Percentiles rank a stretch among this genome's conserved stretches.
Evolutionary conservation across 768 basidiomycete species (phyloP).

Genomic region (Leccinum fibrillosum): DNA sequence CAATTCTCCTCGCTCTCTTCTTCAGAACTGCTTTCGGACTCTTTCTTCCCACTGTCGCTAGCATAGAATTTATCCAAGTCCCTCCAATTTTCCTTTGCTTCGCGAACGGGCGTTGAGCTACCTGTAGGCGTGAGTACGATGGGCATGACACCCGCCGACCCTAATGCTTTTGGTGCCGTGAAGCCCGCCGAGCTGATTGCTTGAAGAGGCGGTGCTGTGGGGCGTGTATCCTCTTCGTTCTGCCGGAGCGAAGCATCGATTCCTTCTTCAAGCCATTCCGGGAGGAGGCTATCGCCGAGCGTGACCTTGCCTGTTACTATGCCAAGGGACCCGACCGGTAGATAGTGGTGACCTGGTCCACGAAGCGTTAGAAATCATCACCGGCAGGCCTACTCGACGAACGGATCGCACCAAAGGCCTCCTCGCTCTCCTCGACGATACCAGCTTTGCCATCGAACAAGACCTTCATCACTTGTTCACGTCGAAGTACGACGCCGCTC

Average conservation of each 20-base stretch:
- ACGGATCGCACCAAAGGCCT: slow-evolving; percentile 30
- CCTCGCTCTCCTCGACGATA: slow-evolving; percentile 38
- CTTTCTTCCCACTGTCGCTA: slow-evolving; percentile 34
- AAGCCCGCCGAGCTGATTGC: slow-evolving; percentile 41
- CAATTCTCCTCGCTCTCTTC: slow-evolving; percentile 33
- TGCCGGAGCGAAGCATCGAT: slow-evolving; percentile 78
- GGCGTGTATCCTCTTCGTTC: slow-evolving; percentile 50
- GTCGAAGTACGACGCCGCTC: slow-evolving; percentile 72
- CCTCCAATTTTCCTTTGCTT: slow-evolving; percentile 45
- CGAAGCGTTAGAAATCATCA: slow-evolving; percentile 2
- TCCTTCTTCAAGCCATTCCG: slow-evolving; percentile 87
- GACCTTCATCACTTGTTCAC: slow-evolving; percentile 78
- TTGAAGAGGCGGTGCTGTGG: slow-evolving; percentile 28
- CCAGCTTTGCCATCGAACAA: slow-evolving; percentile 73
- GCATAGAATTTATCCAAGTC: slow-evolving; percentile 80
- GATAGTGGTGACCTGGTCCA: slow-evolving; percentile 35
- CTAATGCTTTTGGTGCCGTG: slow-evolving; percentile 25
- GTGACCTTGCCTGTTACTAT: slow-evolving; percentile 55
- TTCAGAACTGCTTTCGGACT: slow-evolving; percentile 29
- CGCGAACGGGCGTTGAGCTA: slow-evolving; percentile 42
- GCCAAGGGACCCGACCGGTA: slow-evolving; percentile 63
- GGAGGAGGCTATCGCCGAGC: slow-evolving; percentile 45
- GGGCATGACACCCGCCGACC: slow-evolving; percentile 37
- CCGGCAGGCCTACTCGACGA: not conserved
- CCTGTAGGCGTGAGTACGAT: slow-evolving; percentile 57